phyloP scores from a whole-genome alignment of 139 green algal genomes.

The Raphidocelis subcapitata region DNA sequence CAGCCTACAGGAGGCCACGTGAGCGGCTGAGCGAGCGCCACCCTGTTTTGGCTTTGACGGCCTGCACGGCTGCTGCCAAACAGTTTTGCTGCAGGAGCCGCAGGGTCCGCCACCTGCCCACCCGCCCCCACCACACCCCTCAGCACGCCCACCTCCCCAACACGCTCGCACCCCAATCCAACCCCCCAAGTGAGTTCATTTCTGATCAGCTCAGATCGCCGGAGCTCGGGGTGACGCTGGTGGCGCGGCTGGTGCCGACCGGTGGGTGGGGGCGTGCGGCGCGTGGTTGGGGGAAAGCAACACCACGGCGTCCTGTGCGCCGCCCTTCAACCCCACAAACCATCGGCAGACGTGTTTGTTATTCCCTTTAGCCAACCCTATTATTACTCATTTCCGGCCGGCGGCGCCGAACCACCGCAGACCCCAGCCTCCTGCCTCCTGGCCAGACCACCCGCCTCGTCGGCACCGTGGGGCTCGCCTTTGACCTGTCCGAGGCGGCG shows the following conservation, averaged over 20 bases:
- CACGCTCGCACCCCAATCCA: too few relatives aligned
- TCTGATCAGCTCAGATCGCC: background rate
- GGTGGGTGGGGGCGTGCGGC: background rate
- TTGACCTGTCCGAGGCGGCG: background rate
- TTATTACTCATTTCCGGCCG: too few relatives aligned
- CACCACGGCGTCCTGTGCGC: background rate
- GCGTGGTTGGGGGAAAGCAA: too few relatives aligned
- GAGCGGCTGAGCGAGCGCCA: too few relatives aligned
- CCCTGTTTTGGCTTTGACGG: too few relatives aligned
- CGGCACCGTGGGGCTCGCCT: conserved; percentile 5
- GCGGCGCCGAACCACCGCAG: too few relatives aligned
- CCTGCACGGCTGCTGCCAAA: too few relatives aligned
- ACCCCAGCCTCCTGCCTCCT: conserved; percentile 6
- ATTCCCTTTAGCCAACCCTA: conserved; percentile 4
- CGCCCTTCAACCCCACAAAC: too few relatives aligned
- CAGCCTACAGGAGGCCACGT: conserved; percentile 1
- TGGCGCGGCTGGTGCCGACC: background rate
- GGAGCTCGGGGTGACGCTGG: background rate
- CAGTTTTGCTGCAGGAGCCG: too few relatives aligned
- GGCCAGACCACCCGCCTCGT: conserved; percentile 18
- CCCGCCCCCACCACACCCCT: too few relatives aligned
- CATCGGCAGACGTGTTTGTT: conserved; percentile 1
- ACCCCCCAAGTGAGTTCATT: background rate
- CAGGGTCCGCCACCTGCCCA: too few relatives aligned
- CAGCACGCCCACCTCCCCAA: too few relatives aligned